Conservation (phyloP, 1,284 basidiomycete species). For the Agroathelia rolfsii region DNA sequence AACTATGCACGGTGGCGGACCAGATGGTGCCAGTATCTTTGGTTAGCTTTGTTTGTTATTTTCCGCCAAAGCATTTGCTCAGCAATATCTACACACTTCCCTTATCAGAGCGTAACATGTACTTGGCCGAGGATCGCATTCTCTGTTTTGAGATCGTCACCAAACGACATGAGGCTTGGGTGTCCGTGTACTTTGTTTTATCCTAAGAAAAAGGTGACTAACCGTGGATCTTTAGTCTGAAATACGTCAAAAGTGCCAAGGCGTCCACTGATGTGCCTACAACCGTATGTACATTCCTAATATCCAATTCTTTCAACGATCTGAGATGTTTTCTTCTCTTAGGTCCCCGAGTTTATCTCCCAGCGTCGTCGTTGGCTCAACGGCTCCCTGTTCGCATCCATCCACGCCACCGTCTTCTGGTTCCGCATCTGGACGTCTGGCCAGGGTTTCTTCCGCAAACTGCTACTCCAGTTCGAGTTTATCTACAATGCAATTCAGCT, state of each 20-base stretch:
- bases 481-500: conserved; percentile 76
- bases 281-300: conserved; percentile 29
- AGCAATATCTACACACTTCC: conserved; percentile 19
- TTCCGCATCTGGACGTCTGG: conserved; percentile 87
- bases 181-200: conserved; percentile 36
- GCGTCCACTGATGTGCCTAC: conserved; percentile 83
- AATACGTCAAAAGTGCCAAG: conserved; percentile 88
- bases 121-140: conserved; percentile 89
- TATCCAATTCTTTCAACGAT: conserved; percentile 1
- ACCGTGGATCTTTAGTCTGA: conserved; percentile 40
- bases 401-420: conserved; percentile 80
- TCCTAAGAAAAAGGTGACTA: too few relatives aligned
- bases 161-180: conserved; percentile 78
- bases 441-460: conserved; percentile 78
- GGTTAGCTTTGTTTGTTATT: conserved; percentile 27
- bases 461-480: conserved; percentile 72
- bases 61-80: conserved; percentile 60
- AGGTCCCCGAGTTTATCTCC: conserved; percentile 82
- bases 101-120: conserved; percentile 74
- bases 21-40: conserved; percentile 59
- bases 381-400: conserved; percentile 78
- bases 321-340: conserved; percentile 7
- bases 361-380: conserved; percentile 89
- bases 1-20: conserved; percentile 64
- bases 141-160: conserved; percentile 97